A percentile compares a stretch with the other conserved stretches of the same genome.
Conservation (phyloP, 306 rosid genomes). For the Acacia confusa region DNA sequence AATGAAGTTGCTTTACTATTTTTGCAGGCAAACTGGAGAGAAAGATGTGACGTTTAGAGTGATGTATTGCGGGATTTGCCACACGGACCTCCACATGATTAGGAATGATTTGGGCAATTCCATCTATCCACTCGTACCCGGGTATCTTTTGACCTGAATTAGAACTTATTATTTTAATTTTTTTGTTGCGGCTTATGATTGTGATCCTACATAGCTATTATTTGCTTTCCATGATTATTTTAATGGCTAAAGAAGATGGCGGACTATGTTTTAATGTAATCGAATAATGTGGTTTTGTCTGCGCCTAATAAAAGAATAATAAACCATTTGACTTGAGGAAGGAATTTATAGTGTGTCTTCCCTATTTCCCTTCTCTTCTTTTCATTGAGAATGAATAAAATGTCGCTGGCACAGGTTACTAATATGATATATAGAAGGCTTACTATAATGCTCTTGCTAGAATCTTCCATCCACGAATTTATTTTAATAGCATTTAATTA, state of each 20-base stretch:
- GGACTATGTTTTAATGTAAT: background rate
- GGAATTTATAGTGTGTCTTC: background rate
- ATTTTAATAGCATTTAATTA: no score
- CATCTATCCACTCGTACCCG: slow-evolving; percentile 44
- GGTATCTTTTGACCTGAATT: slow-evolving; percentile 22
- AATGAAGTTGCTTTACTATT: background rate
- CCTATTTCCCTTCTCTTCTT: background rate
- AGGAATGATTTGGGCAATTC: slow-evolving; percentile 41
- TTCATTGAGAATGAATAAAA: background rate
- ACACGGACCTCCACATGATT: slow-evolving; percentile 44
- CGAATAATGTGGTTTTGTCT: background rate
- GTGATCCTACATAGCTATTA: background rate
- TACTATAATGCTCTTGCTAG: background rate
- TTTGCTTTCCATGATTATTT: background rate
- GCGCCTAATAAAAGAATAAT: background rate
- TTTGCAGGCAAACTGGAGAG: slow-evolving; percentile 42
- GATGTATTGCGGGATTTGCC: slow-evolving; percentile 50
- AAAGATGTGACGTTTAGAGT: slow-evolving; percentile 42
- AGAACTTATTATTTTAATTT: background rate
- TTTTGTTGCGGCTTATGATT: background rate
- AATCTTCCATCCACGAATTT: background rate
- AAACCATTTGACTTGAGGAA: background rate
- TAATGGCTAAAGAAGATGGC: background rate
- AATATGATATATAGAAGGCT: background rate
- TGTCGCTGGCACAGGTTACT: no score